Conservation (phyloP, 768 basidiomycete genomes). For the Phlebiopsis gigantea region DNA sequence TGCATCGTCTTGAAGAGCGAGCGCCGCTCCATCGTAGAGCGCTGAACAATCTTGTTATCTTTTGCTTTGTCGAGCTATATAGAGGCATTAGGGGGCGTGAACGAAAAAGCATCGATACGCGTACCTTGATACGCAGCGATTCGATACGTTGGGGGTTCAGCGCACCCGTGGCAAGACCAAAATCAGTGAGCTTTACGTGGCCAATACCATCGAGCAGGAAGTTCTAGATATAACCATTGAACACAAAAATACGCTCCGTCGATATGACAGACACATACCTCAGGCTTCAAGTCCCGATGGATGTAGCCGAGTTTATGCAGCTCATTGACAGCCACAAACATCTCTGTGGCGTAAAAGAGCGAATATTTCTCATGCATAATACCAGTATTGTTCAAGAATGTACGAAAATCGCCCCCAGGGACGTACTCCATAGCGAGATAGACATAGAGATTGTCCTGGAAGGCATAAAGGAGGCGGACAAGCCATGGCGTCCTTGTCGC, state of each 20-base stretch:
- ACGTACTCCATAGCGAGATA: constrained; percentile 99
- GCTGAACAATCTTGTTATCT: constrained; percentile 82
- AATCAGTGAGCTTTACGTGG: constrained; percentile 97
- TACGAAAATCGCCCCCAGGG: constrained; percentile 97
- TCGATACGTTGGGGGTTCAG: constrained; percentile 93
- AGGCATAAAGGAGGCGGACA: constrained; percentile 90
- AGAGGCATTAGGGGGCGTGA: constrained; percentile 9
- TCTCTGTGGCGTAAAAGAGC: constrained; percentile 94
- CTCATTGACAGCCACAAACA: constrained; percentile 93
- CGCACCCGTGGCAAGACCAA: constrained; percentile 95
- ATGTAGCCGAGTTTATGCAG: constrained; percentile 97
- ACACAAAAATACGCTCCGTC: not conserved
- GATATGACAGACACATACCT: constrained; percentile 46
- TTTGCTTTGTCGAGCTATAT: constrained; percentile 91
- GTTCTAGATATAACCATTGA: constrained; percentile 48
- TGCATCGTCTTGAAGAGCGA: constrained; percentile 93
- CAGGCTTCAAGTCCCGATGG: constrained; percentile 96
- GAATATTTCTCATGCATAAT: constrained; percentile 97
- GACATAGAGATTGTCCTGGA: constrained; percentile 87
- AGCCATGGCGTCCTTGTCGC: constrained; percentile 98
- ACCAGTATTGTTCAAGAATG: constrained; percentile 87
- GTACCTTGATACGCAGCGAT: constrained; percentile 86
- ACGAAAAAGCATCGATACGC: not conserved
- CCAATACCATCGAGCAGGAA: constrained; percentile 94
- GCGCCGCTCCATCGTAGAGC: constrained; percentile 90